Evolutionary conservation across 2,329 filamentous ascomycete genomes (phyloP), one percentile per base, ranked within the genome.

Genomic region (Arthrobotrys pseudoclavata): DNA sequence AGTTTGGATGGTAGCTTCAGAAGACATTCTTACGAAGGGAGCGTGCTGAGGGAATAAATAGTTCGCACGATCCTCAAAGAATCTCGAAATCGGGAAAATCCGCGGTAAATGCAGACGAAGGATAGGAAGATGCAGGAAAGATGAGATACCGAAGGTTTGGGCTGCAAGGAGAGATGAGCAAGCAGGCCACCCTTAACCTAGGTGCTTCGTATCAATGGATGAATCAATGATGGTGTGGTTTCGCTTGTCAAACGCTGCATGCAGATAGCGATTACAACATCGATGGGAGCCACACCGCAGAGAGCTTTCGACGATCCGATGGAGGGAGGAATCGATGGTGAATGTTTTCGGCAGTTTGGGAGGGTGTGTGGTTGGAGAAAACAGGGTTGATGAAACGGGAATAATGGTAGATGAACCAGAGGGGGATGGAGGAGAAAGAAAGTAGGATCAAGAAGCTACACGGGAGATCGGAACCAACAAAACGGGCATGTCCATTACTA

Each of bases 241-340:
- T 76, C 72, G 72, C 72, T 76, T 76, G 55, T 76, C 72, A 76
- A 76, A 76, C 72, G 52, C 57, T 76, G 72, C 60, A 69, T 61
- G 57, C 57, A 69, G 66, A 42, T 40, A 50, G 37, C 42, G 60
- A 64, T 66, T 62, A 62, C 69, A 72, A 72, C 69, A 70, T 45
- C n/a, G 31, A 20, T 42, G n/a, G 26, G 52, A 26, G 13, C 53
- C n/a, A 61, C 53, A 20, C 42, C 42, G 20, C 15, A 55, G 45
- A 15, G 20, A n/a, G 29, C 31, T 47, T 42, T 37, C 6, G 62
- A 31, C 22, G 57, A 52, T 62, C 29, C 29, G 29, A 40, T 40
- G 37, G 10, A 40, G 37, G 45, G 13, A 31, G 18, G 31, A 20
- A 57, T 63, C 13, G 31, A 47, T 4, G 34, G 42, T 18, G 20